Evolutionary conservation across 768 basidiomycete species (phyloP), one percentile per base, ranked within the genome.

Genomic region (Kwoniella sp.): DNA sequence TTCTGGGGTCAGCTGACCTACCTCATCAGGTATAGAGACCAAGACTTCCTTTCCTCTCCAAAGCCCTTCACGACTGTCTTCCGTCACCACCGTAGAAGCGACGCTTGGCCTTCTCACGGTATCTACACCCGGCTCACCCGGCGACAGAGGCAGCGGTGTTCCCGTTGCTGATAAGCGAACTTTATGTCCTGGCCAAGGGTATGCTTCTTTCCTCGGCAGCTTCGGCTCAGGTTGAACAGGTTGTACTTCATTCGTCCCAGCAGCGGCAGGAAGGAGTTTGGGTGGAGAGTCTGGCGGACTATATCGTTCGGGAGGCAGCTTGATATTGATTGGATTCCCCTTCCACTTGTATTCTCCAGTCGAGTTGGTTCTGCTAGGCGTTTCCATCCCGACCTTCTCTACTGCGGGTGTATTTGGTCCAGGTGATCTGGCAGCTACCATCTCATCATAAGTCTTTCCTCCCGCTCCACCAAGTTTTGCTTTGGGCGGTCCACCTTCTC

Each of bases 381-480:
- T 13, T 17, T 49, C 48, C n/a, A 27, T 13, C 19, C 22, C 26
- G 29, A 30, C 57, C 40, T 56, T 47, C 17, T 9, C 40, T 12
- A 10, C 10, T 12, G 63, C 50, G 4, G 54, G 49, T 2, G 40
- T 21, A 46, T 24, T 50, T 5, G 63, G 49, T 47, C 40, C 40
- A 9, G 47, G 33, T 8, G 54, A 49, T 53, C 54, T 52, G 17
- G 40, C 33, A 48, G 54, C 60, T 15, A 54, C n/a, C 57, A 61
- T 40, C 54, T 73, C 69, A 4, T 73, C 72, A 29, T 63, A 73
- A 6, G 72, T 73, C 50, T 61, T 68, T 25, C 72, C 72, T 7
- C 65, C 65, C 15, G 65, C 67, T 21, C 72, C 72, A n/a, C 72
- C 72, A 2, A 73, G 56, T 53, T 65, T 58, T 2, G 72, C 69